Conservation (phyloP, 306 rosid species). For the Cucurbita argyrosperma region DNA sequence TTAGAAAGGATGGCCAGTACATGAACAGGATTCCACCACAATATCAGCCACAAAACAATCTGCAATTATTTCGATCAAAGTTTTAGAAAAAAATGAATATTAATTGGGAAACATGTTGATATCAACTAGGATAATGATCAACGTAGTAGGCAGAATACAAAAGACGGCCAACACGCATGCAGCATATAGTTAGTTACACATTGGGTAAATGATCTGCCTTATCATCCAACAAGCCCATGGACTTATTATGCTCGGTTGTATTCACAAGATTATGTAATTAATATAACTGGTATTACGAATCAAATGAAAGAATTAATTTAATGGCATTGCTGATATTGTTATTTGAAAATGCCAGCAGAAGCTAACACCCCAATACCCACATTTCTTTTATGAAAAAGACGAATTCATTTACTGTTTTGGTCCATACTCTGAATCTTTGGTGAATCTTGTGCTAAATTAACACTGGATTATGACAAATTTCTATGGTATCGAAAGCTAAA, state of each 20-base stretch:
- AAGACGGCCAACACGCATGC: not conserved
- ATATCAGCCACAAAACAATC: slow-evolving; percentile 76
- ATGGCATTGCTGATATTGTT: not conserved
- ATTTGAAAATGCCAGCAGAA: not conserved
- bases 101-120: not conserved
- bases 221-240: not conserved
- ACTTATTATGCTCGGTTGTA: not conserved
- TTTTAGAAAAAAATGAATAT: not conserved
- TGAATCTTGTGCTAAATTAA: no score
- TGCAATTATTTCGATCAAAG: slow-evolving; percentile 17
- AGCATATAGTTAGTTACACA: not conserved
- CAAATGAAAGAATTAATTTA: not conserved
- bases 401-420: no score
- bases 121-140: not conserved
- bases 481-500: no score
- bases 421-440: no score
- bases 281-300: no score
- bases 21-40: slow-evolving; percentile 80
- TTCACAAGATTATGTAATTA: no score
- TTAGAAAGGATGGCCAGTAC: slow-evolving; percentile 47
- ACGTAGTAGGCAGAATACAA: not conserved
- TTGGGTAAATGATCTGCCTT: not conserved
- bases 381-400: not conserved
- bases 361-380: not conserved
- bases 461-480: no score